Conservation (phyloP, 2,329 filamentous ascomycete genomes). For the Colletotrichum sublineola region DNA sequence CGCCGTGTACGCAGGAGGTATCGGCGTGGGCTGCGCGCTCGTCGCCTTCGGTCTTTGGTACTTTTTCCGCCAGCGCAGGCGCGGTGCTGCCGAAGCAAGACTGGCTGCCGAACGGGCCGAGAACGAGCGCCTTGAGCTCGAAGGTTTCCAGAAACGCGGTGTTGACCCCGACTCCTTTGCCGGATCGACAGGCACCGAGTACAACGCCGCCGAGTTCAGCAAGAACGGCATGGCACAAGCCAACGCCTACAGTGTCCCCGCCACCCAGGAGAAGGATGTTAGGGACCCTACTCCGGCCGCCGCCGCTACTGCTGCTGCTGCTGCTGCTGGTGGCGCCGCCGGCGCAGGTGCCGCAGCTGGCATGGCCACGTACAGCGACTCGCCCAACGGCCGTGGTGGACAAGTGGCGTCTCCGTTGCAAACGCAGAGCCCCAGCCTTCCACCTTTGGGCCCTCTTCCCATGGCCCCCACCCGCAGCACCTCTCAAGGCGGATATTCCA, state of each 20-base stretch:
- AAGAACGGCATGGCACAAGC: slow-evolving; percentile 48
- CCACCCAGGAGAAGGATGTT: slow-evolving; percentile 48
- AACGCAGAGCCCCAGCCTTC: slow-evolving; percentile 40
- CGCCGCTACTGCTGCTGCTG: neutral
- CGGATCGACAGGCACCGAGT: slow-evolving; percentile 53
- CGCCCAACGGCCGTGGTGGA: slow-evolving; percentile 13
- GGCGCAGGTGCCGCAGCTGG: slow-evolving; percentile 30
- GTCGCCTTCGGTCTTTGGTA: slow-evolving; percentile 61
- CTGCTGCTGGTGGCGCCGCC: slow-evolving; percentile 32
- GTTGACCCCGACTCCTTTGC: slow-evolving; percentile 62
- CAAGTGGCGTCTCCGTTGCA: slow-evolving; percentile 32
- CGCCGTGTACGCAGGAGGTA: slow-evolving; percentile 65
- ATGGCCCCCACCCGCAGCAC: slow-evolving; percentile 38
- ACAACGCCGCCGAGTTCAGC: slow-evolving; percentile 51
- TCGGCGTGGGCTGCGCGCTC: slow-evolving; percentile 59
- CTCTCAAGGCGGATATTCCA: slow-evolving; percentile 37
- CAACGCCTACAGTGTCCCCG: slow-evolving; percentile 51
- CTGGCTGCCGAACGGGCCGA: slow-evolving; percentile 59
- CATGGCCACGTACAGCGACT: slow-evolving; percentile 36
- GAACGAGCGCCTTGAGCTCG: slow-evolving; percentile 64
- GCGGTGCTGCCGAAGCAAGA: slow-evolving; percentile 65
- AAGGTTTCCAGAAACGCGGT: slow-evolving; percentile 62
- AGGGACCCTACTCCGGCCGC: slow-evolving; percentile 44
- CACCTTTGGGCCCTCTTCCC: slow-evolving; percentile 39
- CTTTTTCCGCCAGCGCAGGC: slow-evolving; percentile 68